Evolutionary conservation across 352 stramenopile species (phyloP).

Genomic region (Globisporangium megalacanthum): DNA sequence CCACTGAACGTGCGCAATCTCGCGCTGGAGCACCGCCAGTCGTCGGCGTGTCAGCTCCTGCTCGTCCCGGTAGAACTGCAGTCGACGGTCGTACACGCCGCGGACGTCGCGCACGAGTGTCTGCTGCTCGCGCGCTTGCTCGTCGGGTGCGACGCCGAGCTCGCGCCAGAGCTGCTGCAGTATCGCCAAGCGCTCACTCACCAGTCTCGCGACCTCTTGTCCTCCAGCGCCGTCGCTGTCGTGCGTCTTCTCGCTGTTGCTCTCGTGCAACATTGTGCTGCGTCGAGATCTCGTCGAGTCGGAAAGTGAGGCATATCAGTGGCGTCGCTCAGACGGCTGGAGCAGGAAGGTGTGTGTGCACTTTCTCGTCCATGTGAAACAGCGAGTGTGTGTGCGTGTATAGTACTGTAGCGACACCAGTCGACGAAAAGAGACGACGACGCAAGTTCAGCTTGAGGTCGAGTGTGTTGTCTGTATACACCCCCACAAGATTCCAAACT

Average conservation of each 20-base stretch:
- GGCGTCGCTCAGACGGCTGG: background rate
- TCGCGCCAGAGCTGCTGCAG: conserved; percentile 27
- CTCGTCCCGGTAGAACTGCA: conserved; percentile 15
- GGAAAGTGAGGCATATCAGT: background rate
- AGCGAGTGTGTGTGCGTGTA: too few relatives aligned
- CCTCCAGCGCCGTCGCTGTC: background rate
- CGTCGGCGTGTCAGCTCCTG: conserved; percentile 18
- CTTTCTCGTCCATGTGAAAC: background rate
- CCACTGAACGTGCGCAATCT: conserved; percentile 28
- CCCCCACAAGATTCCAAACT: too few relatives aligned
- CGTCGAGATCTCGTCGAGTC: background rate
- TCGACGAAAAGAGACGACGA: too few relatives aligned
- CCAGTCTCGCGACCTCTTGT: background rate
- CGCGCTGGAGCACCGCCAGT: conserved; percentile 20
- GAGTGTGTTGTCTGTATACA: too few relatives aligned
- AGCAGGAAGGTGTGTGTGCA: background rate
- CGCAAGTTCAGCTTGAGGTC: too few relatives aligned
- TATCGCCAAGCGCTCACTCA: conserved; percentile 11
- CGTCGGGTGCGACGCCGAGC: conserved; percentile 22
- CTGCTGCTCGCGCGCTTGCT: conserved; percentile 27
- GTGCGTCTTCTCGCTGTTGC: background rate
- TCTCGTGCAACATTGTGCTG: background rate
- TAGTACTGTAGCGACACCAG: too few relatives aligned
- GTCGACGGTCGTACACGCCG: conserved; percentile 2
- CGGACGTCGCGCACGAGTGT: conserved; percentile 3